A percentile compares a stretch with the other conserved stretches of the same genome.
Conservation (phyloP, 768 basidiomycete genomes). For the Panaeolus cyanescens region DNA sequence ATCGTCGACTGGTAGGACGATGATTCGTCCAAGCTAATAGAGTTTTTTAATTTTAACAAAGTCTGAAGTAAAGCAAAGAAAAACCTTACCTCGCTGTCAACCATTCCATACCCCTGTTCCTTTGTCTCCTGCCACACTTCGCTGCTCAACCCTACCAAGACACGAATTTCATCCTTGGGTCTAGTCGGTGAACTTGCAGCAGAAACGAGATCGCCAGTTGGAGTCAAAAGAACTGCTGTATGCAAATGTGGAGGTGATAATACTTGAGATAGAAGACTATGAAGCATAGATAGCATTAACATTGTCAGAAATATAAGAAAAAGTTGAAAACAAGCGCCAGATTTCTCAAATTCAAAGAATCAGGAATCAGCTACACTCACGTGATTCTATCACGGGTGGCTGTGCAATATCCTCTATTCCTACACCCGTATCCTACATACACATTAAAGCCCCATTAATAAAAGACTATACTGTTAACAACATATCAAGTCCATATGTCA, state of each 20-base stretch:
- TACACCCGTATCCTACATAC: background rate
- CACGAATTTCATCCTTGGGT: conserved; percentile 73
- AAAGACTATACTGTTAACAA: conserved; percentile 1
- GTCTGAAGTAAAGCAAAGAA: conserved; percentile 1
- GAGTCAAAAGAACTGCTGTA: conserved; percentile 70
- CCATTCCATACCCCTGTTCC: conserved; percentile 67
- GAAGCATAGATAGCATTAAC: conserved; percentile 71
- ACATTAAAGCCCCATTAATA: background rate
- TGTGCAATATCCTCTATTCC: conserved; percentile 7
- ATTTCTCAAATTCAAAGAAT: background rate
- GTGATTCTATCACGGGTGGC: conserved; percentile 8
- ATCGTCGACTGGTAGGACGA: conserved; percentile 67
- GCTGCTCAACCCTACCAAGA: conserved; percentile 69
- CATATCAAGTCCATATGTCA: conserved; percentile 3
- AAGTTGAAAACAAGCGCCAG: background rate
- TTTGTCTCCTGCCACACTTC: conserved; percentile 81
- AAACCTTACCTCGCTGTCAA: conserved; percentile 79
- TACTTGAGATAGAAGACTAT: conserved; percentile 63
- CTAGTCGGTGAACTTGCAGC: conserved; percentile 56
- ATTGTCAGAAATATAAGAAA: conserved; percentile 35
- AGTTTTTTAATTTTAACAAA: background rate
- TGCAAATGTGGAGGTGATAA: conserved; percentile 64
- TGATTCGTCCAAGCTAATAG: conserved; percentile 65
- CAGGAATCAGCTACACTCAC: background rate
- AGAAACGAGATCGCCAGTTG: conserved; percentile 74